Evolutionary conservation across 306 rosid species (phyloP).

Genomic region (Psophocarpus tetragonolobus): DNA sequence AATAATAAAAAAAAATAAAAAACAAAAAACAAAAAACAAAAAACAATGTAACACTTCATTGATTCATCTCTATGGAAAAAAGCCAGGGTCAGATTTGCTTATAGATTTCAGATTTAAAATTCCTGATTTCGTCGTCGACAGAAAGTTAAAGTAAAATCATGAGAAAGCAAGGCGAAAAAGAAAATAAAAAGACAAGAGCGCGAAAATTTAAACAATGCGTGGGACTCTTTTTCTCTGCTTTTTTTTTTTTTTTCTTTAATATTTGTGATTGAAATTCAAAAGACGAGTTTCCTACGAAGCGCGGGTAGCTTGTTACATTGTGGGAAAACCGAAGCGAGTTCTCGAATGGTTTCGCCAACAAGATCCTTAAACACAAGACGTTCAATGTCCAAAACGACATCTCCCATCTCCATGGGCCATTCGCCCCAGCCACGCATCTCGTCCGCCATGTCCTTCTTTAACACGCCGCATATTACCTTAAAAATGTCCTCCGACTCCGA

Average conservation of each 20-base stretch:
- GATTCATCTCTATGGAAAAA: background rate
- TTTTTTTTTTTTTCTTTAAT: background rate
- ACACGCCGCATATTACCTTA: conserved; percentile 65
- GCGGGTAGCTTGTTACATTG: conserved; percentile 34
- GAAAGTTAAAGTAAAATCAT: conserved; percentile 25
- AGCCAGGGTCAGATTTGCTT: conserved; percentile 42
- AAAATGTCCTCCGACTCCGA: conserved; percentile 60
- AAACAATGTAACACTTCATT: background rate
- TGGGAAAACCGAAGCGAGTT: conserved; percentile 51
- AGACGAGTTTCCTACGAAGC: conserved; percentile 66
- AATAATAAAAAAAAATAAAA: background rate
- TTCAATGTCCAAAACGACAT: conserved; percentile 70
- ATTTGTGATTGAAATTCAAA: conserved; percentile 44
- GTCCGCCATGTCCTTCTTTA: conserved; percentile 71
- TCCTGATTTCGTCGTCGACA: conserved; percentile 32
- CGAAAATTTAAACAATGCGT: conserved; percentile 36
- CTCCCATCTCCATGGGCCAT: conserved; percentile 67
- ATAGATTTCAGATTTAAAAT: conserved; percentile 37
- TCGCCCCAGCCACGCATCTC: conserved; percentile 70
- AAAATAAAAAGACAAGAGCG: conserved; percentile 27
- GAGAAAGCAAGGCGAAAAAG: background rate
- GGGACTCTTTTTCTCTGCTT: background rate
- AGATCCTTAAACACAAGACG: conserved; percentile 86
- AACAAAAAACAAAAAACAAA: background rate
- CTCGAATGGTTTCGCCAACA: conserved; percentile 72